Evolutionary conservation across 441 rosid genomes (phyloP).

Genomic region (Pelargonium fulgidum): DNA sequence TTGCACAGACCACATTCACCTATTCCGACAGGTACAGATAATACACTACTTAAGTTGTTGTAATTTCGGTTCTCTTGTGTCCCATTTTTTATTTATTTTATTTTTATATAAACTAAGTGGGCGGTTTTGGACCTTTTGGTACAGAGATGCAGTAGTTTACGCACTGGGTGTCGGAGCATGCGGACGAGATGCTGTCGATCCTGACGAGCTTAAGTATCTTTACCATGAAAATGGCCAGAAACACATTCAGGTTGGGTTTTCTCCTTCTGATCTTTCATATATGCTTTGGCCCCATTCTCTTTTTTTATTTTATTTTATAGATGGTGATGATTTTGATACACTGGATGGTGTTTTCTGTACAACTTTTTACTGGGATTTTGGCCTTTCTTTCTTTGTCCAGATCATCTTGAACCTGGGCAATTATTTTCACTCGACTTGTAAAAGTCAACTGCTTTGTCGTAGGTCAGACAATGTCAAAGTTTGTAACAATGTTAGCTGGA

Average conservation of each 20-base stretch:
- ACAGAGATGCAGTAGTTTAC: conserved; percentile 73
- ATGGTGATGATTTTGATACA: too few relatives aligned
- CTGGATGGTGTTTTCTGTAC: too few relatives aligned
- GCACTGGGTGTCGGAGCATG: conserved; percentile 88
- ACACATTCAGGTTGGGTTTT: conserved; percentile 47
- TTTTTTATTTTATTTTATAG: neutral
- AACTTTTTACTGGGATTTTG: too few relatives aligned
- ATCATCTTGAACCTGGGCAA: too few relatives aligned
- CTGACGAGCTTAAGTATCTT: conserved; percentile 69
- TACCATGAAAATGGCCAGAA: conserved; percentile 67
- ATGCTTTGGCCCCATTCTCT: neutral
- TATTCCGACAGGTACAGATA: neutral
- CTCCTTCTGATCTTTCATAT: neutral
- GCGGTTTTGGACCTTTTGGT: conserved; percentile 9
- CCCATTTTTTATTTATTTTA: neutral
- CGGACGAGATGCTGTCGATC: conserved; percentile 56
- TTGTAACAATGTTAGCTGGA: too few relatives aligned
- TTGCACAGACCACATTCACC: neutral
- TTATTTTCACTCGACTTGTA: too few relatives aligned
- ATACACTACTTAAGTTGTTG: neutral
- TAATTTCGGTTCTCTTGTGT: neutral
- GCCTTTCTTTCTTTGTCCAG: too few relatives aligned
- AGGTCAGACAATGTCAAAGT: too few relatives aligned
- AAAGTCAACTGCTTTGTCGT: too few relatives aligned
- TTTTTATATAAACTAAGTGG: too few relatives aligned